These are phyloP conservation scores for Yarrowia hollandica DNA, from an alignment of 805 yeast genomes.

Conservation along the genomic window DNA sequence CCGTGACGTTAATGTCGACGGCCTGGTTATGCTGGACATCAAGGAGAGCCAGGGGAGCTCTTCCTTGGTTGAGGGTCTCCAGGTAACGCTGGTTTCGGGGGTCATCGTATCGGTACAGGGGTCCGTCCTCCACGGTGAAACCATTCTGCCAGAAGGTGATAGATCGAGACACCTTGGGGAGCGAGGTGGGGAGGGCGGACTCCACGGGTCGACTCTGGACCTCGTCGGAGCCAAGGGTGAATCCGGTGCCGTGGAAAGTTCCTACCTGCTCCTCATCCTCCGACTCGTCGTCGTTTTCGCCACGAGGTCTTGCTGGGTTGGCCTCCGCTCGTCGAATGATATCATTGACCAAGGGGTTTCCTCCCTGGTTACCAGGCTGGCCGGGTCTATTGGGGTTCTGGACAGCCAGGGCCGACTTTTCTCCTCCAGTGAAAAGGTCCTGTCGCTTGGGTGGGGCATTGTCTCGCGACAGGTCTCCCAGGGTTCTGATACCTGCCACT, in stretches of 20 bases:
- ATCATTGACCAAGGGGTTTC: conserved; percentile 39
- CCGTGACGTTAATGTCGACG: conserved; percentile 85
- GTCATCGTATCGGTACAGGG: conserved; percentile 82
- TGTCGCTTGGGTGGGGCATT: conserved; percentile 42
- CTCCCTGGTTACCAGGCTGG: conserved; percentile 17
- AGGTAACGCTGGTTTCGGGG: conserved; percentile 80
- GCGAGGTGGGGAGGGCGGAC: conserved; percentile 16
- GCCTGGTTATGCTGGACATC: conserved; percentile 88
- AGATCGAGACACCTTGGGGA: conserved; percentile 64
- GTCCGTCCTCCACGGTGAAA: conserved; percentile 91
- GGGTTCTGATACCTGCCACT: conserved; percentile 38
- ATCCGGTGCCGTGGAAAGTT: conserved; percentile 40
- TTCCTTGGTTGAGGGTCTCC: conserved; percentile 78
- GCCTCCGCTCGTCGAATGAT: conserved; percentile 42
- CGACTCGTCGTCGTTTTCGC: conserved; percentile 31
- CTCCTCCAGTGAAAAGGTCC: conserved; percentile 58
- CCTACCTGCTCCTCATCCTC: conserved; percentile 33
- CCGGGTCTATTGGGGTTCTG: conserved; percentile 57
- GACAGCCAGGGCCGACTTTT: conserved; percentile 72
- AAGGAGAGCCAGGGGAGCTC: conserved; percentile 83
- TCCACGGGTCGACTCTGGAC: conserved; percentile 35
- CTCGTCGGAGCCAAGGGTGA: conserved; percentile 40
- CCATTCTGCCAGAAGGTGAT: conserved; percentile 97
- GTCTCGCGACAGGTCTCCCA: conserved; percentile 38
- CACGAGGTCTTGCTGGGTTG: conserved; percentile 25